A percentile compares a stretch with the other conserved stretches of the same genome.
phyloP scores from a whole-genome alignment of 2,329 filamentous ascomycete genomes.

The Fusarium longipes region DNA sequence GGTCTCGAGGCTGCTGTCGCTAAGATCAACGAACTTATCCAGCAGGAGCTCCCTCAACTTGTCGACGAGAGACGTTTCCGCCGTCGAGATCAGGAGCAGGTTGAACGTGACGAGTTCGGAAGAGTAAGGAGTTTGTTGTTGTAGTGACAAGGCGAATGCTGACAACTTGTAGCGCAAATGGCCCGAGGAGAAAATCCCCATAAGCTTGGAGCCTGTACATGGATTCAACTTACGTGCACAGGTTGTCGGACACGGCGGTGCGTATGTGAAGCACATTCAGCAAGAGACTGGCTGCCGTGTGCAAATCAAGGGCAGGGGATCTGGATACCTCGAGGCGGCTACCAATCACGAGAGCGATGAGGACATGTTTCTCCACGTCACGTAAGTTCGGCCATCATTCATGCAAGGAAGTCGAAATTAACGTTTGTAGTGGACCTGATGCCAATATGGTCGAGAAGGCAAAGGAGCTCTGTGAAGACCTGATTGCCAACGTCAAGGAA shows the following conservation, averaged over 20 bases:
- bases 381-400: constrained; percentile 67
- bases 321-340: constrained; percentile 89
- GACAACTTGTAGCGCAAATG: constrained; percentile 83
- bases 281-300: constrained; percentile 94
- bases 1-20: constrained; percentile 89
- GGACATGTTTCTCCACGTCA: constrained; percentile 95
- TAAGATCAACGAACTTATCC: constrained; percentile 94
- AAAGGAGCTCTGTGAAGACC: constrained; percentile 88
- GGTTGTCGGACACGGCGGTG: constrained; percentile 92
- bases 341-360: constrained; percentile 95
- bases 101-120: constrained; percentile 91
- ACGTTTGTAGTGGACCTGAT: constrained; percentile 78
- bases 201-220: constrained; percentile 88
- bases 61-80: constrained; percentile 95
- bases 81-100: constrained; percentile 80
- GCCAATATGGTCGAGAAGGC: constrained; percentile 85
- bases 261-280: constrained; percentile 98
- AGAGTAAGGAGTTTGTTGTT: constrained; percentile 69
- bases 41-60: constrained; percentile 93
- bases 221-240: constrained; percentile 97
- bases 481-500: constrained; percentile 85
- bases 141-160: constrained; percentile 10
- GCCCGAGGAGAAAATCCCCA: constrained; percentile 95
- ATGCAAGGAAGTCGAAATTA: constrained; percentile 41
- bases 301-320: constrained; percentile 97